Evolutionary conservation across 1,284 basidiomycete genomes (phyloP).

Genomic region (Calocybe gambosa): DNA sequence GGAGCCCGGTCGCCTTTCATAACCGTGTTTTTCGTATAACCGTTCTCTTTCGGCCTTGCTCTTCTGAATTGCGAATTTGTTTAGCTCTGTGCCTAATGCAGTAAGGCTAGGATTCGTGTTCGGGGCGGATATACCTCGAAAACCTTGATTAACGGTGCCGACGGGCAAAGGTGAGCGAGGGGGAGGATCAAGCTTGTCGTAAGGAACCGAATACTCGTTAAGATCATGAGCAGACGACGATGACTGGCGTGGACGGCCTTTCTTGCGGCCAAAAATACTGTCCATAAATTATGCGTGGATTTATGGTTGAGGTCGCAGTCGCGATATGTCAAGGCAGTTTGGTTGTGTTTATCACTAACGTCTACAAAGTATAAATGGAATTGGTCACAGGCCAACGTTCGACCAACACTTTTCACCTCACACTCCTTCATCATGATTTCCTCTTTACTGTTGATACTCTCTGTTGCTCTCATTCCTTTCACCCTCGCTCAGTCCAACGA

Average conservation of each 20-base stretch:
- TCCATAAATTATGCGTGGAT: conserved; percentile 17
- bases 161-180: conserved; percentile 55
- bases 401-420: neutral
- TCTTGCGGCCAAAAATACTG: conserved; percentile 30
- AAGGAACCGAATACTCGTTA: conserved; percentile 61
- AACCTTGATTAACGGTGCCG: conserved; percentile 48
- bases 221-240: conserved; percentile 40
- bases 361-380: no score
- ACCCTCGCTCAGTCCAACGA: conserved; percentile 36
- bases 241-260: conserved; percentile 37
- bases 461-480: conserved; percentile 34
- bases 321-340: no score
- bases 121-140: conserved; percentile 67
- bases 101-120: conserved; percentile 75
- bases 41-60: conserved; percentile 49
- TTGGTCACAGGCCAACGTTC: no score
- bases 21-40: conserved; percentile 33
- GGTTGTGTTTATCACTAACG: no score
- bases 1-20: conserved; percentile 36
- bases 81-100: conserved; percentile 60
- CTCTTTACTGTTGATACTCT: conserved; percentile 27
- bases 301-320: no score
- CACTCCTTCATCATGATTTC: conserved; percentile 26
- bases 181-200: conserved; percentile 59
- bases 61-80: conserved; percentile 45